phyloP scores from a whole-genome alignment of 805 yeast genomes.

The Nakazawaea wyomingensis region DNA sequence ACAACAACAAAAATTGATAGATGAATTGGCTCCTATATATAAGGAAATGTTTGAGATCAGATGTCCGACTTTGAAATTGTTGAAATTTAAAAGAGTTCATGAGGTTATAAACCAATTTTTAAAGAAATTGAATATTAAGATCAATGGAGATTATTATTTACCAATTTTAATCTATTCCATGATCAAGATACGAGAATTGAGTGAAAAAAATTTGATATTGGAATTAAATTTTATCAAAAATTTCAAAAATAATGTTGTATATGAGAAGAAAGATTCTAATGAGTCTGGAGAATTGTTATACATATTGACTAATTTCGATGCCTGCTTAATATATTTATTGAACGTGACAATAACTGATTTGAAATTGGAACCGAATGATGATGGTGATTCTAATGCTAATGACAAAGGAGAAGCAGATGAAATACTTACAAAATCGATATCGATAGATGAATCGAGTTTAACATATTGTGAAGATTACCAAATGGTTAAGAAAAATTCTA shows the following conservation, averaged over 20 bases:
- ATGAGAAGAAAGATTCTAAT: conserved; percentile 19
- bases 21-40: conserved; percentile 23
- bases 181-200: conserved; percentile 24
- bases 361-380: conserved; percentile 18
- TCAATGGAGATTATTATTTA: conserved; percentile 30
- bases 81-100: conserved; percentile 25
- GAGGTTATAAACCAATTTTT: conserved; percentile 22
- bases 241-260: conserved; percentile 25
- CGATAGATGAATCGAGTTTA: conserved; percentile 7
- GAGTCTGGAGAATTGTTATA: conserved; percentile 29
- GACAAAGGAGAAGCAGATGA: conserved; percentile 40
- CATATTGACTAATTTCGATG: conserved; percentile 31
- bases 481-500: not conserved
- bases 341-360: conserved; percentile 28
- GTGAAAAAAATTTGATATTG: conserved; percentile 22
- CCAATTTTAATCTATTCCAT: conserved; percentile 29
- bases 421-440: conserved; percentile 25
- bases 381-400: conserved; percentile 34
- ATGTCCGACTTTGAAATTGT: conserved; percentile 30
- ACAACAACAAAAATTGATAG: conserved; percentile 19
- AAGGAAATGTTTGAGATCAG: conserved; percentile 26
- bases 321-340: conserved; percentile 28
- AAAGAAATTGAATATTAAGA: conserved; percentile 14
- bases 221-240: conserved; percentile 29
- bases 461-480: conserved; percentile 13